phyloP scores from a whole-genome alignment of 768 basidiomycete species.

The Trametes cingulata region DNA sequence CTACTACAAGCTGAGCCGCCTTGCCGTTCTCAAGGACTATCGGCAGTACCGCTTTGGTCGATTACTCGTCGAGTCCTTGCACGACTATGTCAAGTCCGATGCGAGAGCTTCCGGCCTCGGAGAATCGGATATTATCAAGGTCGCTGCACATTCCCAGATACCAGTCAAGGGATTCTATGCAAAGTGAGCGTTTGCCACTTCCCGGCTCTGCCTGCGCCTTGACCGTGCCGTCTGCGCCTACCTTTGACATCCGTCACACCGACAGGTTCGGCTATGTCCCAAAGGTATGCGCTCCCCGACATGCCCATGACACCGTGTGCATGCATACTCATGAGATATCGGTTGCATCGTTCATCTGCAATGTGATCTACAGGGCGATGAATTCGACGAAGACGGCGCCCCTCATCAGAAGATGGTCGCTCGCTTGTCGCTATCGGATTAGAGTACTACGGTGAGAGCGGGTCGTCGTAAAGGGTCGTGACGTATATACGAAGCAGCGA shows the following conservation, averaged over 20 bases:
- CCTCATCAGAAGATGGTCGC: constrained; percentile 85
- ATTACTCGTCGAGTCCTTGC: constrained; percentile 62
- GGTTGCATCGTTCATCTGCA: constrained; percentile 11
- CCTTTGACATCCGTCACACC: constrained; percentile 29
- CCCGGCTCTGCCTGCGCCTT: constrained; percentile 12
- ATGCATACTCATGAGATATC: constrained; percentile 9
- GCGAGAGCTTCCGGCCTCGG: constrained; percentile 32
- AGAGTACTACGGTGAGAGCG: constrained; percentile 30
- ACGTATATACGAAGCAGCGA: constrained; percentile 21
- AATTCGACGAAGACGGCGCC: constrained; percentile 82
- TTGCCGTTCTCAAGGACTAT: constrained; percentile 67
- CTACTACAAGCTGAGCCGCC: constrained; percentile 74
- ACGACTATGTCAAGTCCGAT: constrained; percentile 56
- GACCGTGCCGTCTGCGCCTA: constrained; percentile 14
- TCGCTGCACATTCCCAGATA: constrained; percentile 73
- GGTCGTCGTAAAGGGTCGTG: constrained; percentile 34
- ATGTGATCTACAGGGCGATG: constrained; percentile 51
- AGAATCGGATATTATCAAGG: constrained; percentile 35
- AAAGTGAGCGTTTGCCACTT: constrained; percentile 52
- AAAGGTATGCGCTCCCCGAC: constrained; percentile 48
- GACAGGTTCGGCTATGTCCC: constrained; percentile 67
- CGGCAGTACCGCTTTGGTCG: constrained; percentile 66
- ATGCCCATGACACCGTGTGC: constrained; percentile 17
- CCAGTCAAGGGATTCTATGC: constrained; percentile 72
- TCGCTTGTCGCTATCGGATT: constrained; percentile 45